phyloP scores from a whole-genome alignment of 345 rosid genomes.

The Trapa incisa region DNA sequence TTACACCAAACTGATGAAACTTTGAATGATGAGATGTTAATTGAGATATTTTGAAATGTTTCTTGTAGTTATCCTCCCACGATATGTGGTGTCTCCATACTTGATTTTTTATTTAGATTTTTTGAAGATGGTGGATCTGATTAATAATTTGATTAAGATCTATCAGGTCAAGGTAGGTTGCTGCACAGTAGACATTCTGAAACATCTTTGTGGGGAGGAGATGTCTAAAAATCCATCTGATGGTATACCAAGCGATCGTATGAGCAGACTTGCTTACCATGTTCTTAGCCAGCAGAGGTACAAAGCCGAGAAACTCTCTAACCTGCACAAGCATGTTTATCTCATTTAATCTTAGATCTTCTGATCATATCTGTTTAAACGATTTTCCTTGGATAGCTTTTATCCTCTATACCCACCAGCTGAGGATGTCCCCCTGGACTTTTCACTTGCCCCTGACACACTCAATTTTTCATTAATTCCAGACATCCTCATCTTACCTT shows the following conservation, averaged over 20 bases:
- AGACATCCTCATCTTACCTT: conserved; percentile 66
- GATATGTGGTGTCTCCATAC: not conserved
- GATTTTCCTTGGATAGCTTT: conserved; percentile 38
- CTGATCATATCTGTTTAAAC: not conserved
- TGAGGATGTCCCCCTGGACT: conserved; percentile 66
- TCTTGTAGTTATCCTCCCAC: not conserved
- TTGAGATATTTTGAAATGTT: not conserved
- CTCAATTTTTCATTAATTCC: conserved; percentile 43
- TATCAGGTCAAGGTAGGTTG: conserved; percentile 78
- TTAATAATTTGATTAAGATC: conserved; percentile 5
- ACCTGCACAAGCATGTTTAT: not conserved
- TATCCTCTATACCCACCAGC: conserved; percentile 84
- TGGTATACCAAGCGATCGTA: conserved; percentile 56
- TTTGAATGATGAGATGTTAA: not conserved
- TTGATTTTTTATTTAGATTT: not conserved
- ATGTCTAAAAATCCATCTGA: conserved; percentile 47
- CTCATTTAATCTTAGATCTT: not conserved
- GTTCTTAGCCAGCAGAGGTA: conserved; percentile 55
- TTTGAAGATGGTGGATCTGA: not conserved
- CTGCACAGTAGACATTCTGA: conserved; percentile 77
- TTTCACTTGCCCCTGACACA: conserved; percentile 61
- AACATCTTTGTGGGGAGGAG: conserved; percentile 86
- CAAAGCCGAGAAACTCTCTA: not conserved
- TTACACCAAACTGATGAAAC: not conserved
- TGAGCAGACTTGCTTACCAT: conserved; percentile 78